A percentile compares a stretch with the other conserved stretches of the same genome.
Conservation (phyloP, 257 asterid genomes). For the Solanum pennellii region DNA sequence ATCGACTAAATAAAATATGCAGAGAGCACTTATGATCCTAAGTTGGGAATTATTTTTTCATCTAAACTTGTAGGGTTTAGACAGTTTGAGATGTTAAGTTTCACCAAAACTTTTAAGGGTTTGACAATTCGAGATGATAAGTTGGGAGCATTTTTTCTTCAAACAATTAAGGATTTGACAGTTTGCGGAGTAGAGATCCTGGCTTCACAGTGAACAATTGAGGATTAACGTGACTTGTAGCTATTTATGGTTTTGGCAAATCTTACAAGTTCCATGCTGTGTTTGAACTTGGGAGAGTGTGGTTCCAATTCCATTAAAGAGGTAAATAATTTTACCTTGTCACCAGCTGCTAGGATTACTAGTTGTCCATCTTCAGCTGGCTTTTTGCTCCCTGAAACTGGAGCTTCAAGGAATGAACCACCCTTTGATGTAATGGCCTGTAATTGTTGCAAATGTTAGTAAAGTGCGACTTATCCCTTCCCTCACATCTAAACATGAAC, state of each 20-base stretch:
- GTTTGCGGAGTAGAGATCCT: neutral
- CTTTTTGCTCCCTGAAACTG: slow-evolving; percentile 97
- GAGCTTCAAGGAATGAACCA: slow-evolving; percentile 82
- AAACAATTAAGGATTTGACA: neutral
- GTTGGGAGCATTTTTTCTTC: neutral
- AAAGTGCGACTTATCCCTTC: neutral
- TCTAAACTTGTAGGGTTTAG: neutral
- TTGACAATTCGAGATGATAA: neutral
- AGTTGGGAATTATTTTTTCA: neutral
- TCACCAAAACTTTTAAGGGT: neutral
- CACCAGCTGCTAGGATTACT: slow-evolving; percentile 96
- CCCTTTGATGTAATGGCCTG: slow-evolving; percentile 81
- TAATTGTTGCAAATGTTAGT: neutral
- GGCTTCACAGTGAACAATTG: neutral
- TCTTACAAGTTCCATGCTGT: neutral
- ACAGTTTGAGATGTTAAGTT: neutral
- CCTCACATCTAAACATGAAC: neutral
- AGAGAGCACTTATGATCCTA: neutral
- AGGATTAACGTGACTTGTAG: neutral
- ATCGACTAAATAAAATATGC: neutral
- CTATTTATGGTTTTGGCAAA: neutral
- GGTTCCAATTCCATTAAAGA: neutral
- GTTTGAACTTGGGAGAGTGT: neutral
- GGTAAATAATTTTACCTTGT: slow-evolving; percentile 32
- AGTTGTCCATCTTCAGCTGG: slow-evolving; percentile 99